phyloP scores from a whole-genome alignment of 495 filamentous ascomycete species.

The Podospora comata region DNA sequence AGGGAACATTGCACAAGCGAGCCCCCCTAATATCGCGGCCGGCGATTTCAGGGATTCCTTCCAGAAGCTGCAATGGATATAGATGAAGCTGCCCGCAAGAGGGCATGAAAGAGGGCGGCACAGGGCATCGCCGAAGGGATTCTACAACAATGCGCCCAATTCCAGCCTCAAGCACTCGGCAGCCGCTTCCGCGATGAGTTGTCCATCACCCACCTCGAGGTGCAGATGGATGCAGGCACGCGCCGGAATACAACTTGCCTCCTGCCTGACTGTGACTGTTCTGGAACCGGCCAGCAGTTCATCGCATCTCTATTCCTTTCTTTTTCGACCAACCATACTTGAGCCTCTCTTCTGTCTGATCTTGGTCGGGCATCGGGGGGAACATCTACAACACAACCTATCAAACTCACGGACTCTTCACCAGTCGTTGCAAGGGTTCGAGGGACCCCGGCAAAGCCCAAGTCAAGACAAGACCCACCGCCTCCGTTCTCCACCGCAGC shows the following conservation, averaged over 20 bases:
- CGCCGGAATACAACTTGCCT: constrained; percentile 17
- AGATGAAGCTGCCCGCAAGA: constrained; percentile 8
- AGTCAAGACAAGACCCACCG: constrained; percentile 18
- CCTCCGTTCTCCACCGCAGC: constrained; percentile 24
- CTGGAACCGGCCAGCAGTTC: not conserved
- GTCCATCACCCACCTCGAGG: constrained; percentile 3
- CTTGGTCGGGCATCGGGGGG: constrained; percentile 6
- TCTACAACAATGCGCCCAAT: constrained; percentile 5
- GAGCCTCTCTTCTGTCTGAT: constrained; percentile 3
- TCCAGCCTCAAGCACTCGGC: constrained; percentile 4
- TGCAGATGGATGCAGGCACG: constrained; percentile 17
- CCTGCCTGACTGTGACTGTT: not conserved
- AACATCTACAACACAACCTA: not conserved
- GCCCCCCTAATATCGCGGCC: constrained; percentile 7
- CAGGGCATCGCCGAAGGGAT: constrained; percentile 15
- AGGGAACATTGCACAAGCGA: constrained; percentile 8
- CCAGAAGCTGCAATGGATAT: constrained; percentile 15
- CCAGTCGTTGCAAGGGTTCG: not conserved
- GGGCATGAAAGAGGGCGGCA: constrained; percentile 19
- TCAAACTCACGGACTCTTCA: constrained; percentile 17
- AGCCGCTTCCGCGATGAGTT: constrained; percentile 10
- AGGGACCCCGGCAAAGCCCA: constrained; percentile 9
- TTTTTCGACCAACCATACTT: not conserved
- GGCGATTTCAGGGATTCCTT: constrained; percentile 1
- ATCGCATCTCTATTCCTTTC: not conserved